Conservation (phyloP, 208 protist genomes). For the Crithidia mellificae region DNA sequence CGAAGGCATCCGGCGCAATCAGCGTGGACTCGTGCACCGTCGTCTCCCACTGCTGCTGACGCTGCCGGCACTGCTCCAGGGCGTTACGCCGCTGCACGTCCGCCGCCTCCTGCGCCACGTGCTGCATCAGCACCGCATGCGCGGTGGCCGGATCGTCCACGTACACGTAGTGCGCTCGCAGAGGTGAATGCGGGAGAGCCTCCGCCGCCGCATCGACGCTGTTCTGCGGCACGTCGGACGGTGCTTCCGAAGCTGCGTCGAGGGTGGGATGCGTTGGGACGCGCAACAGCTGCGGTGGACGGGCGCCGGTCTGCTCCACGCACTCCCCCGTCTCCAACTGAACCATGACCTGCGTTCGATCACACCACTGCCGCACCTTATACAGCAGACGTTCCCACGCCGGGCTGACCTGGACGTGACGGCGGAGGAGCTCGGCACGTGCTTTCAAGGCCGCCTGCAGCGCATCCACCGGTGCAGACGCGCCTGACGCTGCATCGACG, state of each 20-base stretch:
- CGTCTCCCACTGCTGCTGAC: slow-evolving; percentile 19
- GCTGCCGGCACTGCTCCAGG: slow-evolving; percentile 32
- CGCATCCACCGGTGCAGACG: neutral
- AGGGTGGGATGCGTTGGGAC: too few species aligned
- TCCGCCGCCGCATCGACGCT: too few species aligned
- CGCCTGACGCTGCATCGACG: neutral
- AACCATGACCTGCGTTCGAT: slow-evolving; percentile 41
- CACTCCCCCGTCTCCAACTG: slow-evolving; percentile 32
- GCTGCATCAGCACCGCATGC: slow-evolving; percentile 44
- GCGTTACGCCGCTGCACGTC: slow-evolving; percentile 40
- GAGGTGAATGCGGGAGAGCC: neutral
- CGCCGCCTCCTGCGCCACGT: slow-evolving; percentile 37
- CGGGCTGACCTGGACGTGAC: slow-evolving; percentile 25
- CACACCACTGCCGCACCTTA: slow-evolving; percentile 58
- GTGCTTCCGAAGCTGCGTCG: too few species aligned
- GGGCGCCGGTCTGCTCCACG: slow-evolving; percentile 20
- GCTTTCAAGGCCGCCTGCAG: slow-evolving; percentile 28
- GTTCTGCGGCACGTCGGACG: too few species aligned
- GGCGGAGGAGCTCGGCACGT: slow-evolving; percentile 29
- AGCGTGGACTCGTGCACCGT: slow-evolving; percentile 1
- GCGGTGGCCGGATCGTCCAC: slow-evolving; percentile 45
- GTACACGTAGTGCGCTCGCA: slow-evolving; percentile 23
- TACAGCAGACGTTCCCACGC: slow-evolving; percentile 37
- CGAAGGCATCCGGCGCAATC: neutral
- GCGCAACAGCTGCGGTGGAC: neutral